Base-by-base conservation (phyloP, 1,284 basidiomycete species). In the Marasmius fiardii region DNA sequence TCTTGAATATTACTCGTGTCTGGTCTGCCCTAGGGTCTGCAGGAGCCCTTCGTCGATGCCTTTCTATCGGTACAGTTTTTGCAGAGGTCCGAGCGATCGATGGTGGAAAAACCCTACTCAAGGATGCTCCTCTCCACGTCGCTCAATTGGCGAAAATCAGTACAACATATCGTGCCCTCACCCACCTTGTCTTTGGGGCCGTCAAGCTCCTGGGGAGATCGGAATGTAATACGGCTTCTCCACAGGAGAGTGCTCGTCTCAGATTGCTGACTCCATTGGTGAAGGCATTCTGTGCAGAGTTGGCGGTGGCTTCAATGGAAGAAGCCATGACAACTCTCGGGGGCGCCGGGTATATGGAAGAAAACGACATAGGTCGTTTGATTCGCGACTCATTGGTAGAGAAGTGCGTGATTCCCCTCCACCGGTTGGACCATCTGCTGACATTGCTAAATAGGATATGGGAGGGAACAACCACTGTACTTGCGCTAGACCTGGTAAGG, bases 321-420 rank as follows among this genome's bases (percentile, higher is more conserved):
- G 86, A 89, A 58, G 82, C 86, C 41, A 91, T 93, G 87, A 76
- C 83, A 41, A 74, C 83, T 4, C 73, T 92, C 2, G 90, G 90
- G 28, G 90, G 90, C 1, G 85, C 86, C 52, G 90, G 90, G 0
- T 93, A 92, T 63, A 92, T 93, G 88, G 87, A 90, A 63, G 90
- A 93, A 65, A 85, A 81, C 48, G 82, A 79, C 0, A 79, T 89
- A 54, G 84, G 82, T 11, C 74, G 80, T 72, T 76, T 80, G 45
- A 80, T 88, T 43, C 74, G 85, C 5, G 90, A 92, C 68, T 73
- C 76, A 2, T 67, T 87, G 6, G 91, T 92, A 5, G 88, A 92
- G 71, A 84, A 85, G 76, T 76, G 59, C 12, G 67, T 24, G 4
- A n/a, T 21, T 16, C 12, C 34, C 21, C 7, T 31, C 23, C 21